Conservation (phyloP, 2,329 filamentous ascomycete genomes). For the Corinectria fuckeliana region DNA sequence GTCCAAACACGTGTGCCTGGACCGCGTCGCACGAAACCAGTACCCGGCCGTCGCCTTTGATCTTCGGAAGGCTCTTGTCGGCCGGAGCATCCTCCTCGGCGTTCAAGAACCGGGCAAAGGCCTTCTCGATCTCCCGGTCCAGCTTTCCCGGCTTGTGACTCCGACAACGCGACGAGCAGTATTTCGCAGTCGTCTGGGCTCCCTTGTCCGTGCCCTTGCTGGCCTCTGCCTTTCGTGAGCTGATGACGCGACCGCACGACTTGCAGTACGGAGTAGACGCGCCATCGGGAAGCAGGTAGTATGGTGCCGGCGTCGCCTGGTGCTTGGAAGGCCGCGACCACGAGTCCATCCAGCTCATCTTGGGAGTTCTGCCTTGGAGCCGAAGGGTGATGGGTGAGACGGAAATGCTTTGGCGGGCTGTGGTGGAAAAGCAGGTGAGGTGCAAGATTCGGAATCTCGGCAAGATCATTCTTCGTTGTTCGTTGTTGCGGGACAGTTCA, state of each 20-base stretch:
- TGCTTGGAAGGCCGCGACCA: constrained; percentile 49
- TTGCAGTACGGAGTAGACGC: constrained; percentile 61
- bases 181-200: constrained; percentile 47
- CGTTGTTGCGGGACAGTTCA: too few relatives aligned
- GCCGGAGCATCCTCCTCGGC: background rate
- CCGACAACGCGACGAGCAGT: constrained; percentile 63
- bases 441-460: background rate
- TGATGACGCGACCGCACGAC: constrained; percentile 63
- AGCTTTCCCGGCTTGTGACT: constrained; percentile 55
- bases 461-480: background rate
- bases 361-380: background rate
- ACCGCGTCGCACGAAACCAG: constrained; percentile 57
- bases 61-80: background rate
- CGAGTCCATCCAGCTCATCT: constrained; percentile 52
- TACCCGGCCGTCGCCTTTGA: constrained; percentile 53
- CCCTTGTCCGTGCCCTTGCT: constrained; percentile 28
- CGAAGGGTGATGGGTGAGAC: background rate
- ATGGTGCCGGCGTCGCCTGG: constrained; percentile 56
- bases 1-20: constrained; percentile 58
- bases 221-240: constrained; percentile 42
- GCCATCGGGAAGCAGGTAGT: constrained; percentile 56
- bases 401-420: background rate
- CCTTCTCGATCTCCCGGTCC: constrained; percentile 59
- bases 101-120: constrained; percentile 49
- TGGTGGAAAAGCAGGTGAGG: background rate